Evolutionary conservation across 139 green algal species (phyloP).

Genomic region (Mychonastes homosphaera): DNA sequence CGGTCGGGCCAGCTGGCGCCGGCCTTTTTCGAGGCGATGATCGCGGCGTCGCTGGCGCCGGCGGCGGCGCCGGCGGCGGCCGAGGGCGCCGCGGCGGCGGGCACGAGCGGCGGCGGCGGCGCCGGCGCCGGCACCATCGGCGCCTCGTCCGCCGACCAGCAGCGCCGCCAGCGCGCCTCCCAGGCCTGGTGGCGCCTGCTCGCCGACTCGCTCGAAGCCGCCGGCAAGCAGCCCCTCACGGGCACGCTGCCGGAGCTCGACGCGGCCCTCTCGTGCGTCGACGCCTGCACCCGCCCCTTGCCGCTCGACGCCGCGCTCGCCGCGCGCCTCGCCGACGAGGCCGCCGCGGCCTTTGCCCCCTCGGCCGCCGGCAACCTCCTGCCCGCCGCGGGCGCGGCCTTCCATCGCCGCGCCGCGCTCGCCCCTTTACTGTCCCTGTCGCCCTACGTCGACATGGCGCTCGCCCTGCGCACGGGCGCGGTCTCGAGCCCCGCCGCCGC

Average conservation of each 20-base stretch:
- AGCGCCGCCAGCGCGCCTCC: background rate
- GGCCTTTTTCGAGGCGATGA: background rate
- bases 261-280: background rate
- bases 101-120: background rate
- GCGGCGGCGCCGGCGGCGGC: background rate
- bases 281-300: background rate
- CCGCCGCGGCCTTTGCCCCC: background rate
- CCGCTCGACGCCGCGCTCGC: background rate
- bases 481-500: slow-evolving; percentile 12
- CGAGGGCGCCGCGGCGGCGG: background rate
- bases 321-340: background rate
- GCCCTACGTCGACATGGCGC: background rate
- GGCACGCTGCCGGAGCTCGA: background rate
- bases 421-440: background rate
- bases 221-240: slow-evolving; percentile 3
- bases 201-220: background rate
- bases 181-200: slow-evolving; percentile 7
- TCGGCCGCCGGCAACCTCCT: background rate
- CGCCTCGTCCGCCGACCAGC: background rate
- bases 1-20: background rate
- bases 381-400: background rate
- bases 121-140: background rate
- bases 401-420: background rate
- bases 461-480: background rate
- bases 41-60: background rate